Conservation (phyloP, 2,329 filamentous ascomycete genomes). For the Zymoseptoria ardabiliae region DNA sequence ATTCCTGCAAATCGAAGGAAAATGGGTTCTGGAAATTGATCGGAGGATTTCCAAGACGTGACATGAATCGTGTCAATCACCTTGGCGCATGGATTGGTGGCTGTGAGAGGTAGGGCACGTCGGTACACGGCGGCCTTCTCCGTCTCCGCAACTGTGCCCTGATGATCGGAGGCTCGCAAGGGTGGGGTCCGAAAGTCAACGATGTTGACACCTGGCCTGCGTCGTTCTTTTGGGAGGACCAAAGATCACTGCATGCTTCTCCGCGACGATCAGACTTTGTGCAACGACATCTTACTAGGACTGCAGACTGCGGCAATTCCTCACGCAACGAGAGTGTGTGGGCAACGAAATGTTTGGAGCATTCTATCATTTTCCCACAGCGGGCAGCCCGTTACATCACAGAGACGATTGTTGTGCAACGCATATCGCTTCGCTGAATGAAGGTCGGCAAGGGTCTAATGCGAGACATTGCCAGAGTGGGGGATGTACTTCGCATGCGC, state of each 20-base stretch:
- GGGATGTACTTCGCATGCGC: conserved; percentile 3
- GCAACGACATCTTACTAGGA: neutral
- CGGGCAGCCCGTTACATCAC: neutral
- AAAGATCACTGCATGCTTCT: neutral
- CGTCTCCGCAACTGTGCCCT: neutral
- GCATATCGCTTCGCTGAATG: neutral
- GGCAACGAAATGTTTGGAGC: neutral
- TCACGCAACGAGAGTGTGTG: neutral
- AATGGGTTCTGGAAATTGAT: neutral
- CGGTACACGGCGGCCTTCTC: no score
- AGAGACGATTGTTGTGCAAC: conserved; percentile 4
- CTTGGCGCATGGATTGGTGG: neutral
- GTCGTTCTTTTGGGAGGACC: neutral
- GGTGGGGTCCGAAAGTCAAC: neutral
- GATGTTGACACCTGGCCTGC: neutral
- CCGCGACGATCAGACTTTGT: neutral
- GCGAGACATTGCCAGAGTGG: neutral
- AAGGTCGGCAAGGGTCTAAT: neutral
- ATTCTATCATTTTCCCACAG: neutral
- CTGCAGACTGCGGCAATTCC: neutral
- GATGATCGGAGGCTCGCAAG: neutral
- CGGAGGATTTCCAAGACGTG: neutral
- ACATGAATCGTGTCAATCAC: neutral
- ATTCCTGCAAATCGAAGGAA: neutral
- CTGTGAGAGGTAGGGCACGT: neutral